These are phyloP conservation scores for Xylariaceae sp. DNA, from an alignment of 2,329 filamentous ascomycete species.

Conservation along the genomic window DNA sequence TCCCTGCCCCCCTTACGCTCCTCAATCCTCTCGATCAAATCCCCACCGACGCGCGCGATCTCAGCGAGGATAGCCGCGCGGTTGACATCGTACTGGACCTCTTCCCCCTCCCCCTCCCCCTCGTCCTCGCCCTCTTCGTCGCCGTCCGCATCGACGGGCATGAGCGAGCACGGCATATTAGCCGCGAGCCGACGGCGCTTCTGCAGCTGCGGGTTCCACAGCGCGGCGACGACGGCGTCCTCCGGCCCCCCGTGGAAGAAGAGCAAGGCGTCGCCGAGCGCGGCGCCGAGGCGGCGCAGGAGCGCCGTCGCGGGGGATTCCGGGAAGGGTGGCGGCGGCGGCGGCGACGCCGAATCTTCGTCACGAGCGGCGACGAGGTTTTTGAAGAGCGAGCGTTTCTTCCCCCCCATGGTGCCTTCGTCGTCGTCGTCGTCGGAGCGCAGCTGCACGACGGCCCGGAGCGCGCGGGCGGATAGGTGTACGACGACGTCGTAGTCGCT, in stretches of 20 bases:
- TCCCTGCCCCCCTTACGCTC: no score
- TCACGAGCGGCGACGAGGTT: slow-evolving; percentile 59
- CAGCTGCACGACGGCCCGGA: slow-evolving; percentile 35
- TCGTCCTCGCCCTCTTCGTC: no score
- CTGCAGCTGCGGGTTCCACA: slow-evolving; percentile 51
- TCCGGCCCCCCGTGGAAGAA: slow-evolving; percentile 66
- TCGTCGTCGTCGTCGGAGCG: no score
- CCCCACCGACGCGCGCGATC: slow-evolving; percentile 60
- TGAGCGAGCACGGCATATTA: slow-evolving; percentile 60
- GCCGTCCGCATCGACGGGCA: no score
- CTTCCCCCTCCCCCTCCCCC: slow-evolving; percentile 32
- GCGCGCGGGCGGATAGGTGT: slow-evolving; percentile 52
- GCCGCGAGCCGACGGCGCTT: slow-evolving; percentile 56
- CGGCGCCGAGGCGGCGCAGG: slow-evolving; percentile 55
- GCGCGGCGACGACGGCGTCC: slow-evolving; percentile 48
- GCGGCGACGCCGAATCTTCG: slow-evolving; percentile 34
- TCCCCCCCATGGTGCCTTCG: slow-evolving; percentile 26
- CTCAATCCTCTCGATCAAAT: slow-evolving; percentile 63
- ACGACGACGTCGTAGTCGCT: slow-evolving; percentile 83
- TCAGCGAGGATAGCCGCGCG: slow-evolving; percentile 61
- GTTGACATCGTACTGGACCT: slow-evolving; percentile 54
- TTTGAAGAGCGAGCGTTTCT: slow-evolving; percentile 57
- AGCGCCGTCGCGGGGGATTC: slow-evolving; percentile 56
- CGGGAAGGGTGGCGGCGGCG: no score
- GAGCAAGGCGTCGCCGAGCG: slow-evolving; percentile 63